These are phyloP conservation scores for Raffaelea deltoideospora DNA, from an alignment of 2,329 filamentous ascomycete species.

Conservation along the genomic window DNA sequence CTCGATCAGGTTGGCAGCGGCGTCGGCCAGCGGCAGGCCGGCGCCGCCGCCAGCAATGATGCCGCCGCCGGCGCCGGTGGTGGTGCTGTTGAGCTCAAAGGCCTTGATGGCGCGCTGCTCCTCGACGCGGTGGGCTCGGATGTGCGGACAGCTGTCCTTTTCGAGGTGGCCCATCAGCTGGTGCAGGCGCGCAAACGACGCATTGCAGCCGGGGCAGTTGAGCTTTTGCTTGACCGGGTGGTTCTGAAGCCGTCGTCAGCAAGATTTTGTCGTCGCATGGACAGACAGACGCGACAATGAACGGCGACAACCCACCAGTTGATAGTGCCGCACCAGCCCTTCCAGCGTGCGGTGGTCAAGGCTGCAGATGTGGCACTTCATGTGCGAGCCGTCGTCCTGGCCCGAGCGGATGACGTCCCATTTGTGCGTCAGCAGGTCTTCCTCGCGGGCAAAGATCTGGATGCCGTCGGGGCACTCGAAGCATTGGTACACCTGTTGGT, in stretches of 20 bases:
- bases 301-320: conserved; percentile 14
- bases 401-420: conserved; percentile 11
- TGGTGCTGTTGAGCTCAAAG: conserved; percentile 18
- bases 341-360: conserved; percentile 18
- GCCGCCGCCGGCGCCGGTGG: too few relatives aligned
- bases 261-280: not conserved
- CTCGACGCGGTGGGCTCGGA: conserved; percentile 12
- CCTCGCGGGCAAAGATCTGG: conserved; percentile 7
- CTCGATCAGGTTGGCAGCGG: not conserved
- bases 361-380: conserved; percentile 23
- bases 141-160: conserved; percentile 19
- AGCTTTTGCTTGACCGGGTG: conserved; percentile 26
- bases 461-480: conserved; percentile 7
- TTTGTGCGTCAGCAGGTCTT: conserved; percentile 14
- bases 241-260: conserved; percentile 12
- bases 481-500: conserved; percentile 9
- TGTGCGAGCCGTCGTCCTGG: conserved; percentile 14
- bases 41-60: not conserved
- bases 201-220: conserved; percentile 29
- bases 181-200: conserved; percentile 20
- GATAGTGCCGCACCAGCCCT: conserved; percentile 19
- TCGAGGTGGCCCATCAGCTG: conserved; percentile 31
- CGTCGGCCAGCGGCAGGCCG: not conserved
- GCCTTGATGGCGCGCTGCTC: conserved; percentile 14
- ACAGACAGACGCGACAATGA: not conserved